These are phyloP conservation scores for Oehlia diaphana DNA, from an alignment of 192 early-diverging fungal species.

Conservation along the genomic window DNA sequence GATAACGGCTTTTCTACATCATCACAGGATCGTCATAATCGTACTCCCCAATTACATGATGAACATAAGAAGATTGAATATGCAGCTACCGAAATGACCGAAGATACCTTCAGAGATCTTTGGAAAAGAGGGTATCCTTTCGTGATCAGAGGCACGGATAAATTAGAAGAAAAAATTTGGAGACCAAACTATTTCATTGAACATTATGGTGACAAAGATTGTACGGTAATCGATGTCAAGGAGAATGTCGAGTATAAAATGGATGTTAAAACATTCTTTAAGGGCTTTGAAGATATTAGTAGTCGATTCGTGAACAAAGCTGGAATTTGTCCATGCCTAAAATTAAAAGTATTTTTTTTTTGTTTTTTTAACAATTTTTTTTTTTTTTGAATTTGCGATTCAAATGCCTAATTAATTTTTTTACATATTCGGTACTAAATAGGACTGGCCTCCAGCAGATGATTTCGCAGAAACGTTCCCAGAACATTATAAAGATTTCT, in stretches of 20 bases:
- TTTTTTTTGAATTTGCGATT: neutral
- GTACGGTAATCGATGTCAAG: neutral
- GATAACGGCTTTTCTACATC: neutral
- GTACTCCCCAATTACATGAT: neutral
- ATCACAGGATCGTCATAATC: neutral
- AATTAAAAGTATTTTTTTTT: neutral
- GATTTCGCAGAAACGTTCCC: conserved; percentile 6
- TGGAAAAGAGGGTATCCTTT: conserved; percentile 16
- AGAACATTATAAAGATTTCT: conserved; percentile 9
- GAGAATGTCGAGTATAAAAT: neutral
- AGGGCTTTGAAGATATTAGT: neutral
- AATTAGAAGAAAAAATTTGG: neutral
- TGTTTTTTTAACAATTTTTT: too few relatives aligned
- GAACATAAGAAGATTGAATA: neutral
- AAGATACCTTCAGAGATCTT: neutral
- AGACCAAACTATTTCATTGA: neutral
- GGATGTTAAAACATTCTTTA: neutral
- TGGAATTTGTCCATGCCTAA: neutral
- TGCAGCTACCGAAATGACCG: neutral
- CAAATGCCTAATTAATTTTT: too few relatives aligned
- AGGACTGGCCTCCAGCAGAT: conserved; percentile 14
- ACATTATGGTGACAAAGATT: neutral
- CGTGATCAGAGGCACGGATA: neutral
- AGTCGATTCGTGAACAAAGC: neutral
- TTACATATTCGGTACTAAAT: neutral